phyloP scores from a whole-genome alignment of 2,329 filamentous ascomycete genomes.

The Dactylellina leptospora region DNA sequence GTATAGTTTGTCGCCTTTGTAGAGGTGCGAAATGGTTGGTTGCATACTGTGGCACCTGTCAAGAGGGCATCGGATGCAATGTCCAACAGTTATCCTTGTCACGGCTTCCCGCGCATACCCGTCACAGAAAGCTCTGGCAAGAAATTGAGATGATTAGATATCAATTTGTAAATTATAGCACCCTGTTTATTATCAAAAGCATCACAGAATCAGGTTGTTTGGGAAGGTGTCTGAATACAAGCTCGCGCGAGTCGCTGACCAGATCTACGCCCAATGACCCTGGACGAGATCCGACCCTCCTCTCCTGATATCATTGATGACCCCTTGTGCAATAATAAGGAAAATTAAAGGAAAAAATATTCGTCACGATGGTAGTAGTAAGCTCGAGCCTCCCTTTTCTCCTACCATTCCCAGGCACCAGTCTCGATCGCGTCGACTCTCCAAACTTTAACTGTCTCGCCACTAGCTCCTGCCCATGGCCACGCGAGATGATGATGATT shows the following conservation, averaged over 20 bases:
- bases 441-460: slow-evolving; percentile 39
- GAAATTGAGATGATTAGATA: no score
- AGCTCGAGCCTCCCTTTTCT: slow-evolving; percentile 12
- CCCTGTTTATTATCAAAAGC: background rate
- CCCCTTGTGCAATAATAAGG: no score
- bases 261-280: no score
- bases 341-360: no score
- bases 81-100: background rate
- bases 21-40: slow-evolving; percentile 5
- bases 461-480: slow-evolving; percentile 15
- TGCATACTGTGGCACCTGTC: slow-evolving; percentile 46
- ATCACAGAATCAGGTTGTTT: background rate
- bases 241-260: no score
- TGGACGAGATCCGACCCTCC: no score
- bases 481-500: slow-evolving; percentile 23
- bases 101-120: background rate
- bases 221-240: background rate
- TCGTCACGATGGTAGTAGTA: slow-evolving; percentile 20
- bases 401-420: slow-evolving; percentile 19
- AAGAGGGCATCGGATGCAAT: slow-evolving; percentile 15
- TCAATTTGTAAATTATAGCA: no score
- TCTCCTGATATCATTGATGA: slow-evolving; percentile 10
- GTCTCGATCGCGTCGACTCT: background rate
- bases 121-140: no score
- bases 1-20: background rate